A percentile compares a stretch with the other conserved stretches of the same genome.
Evolutionary conservation across 176 grass and related monocot species (phyloP).

Genomic region (Elaeis guineensis): DNA sequence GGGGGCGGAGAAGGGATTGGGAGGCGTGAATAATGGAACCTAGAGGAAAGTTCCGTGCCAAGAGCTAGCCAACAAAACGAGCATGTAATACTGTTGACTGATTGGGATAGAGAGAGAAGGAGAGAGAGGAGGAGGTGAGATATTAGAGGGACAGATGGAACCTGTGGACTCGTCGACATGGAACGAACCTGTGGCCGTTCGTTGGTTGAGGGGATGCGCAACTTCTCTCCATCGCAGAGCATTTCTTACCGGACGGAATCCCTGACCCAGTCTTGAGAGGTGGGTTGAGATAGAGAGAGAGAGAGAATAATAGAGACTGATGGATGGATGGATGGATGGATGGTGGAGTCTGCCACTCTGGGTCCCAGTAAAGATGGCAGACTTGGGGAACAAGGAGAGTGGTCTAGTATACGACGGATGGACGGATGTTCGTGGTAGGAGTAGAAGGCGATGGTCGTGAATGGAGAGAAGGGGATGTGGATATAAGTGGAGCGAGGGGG

Average conservation of each 20-base stretch:
- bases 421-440: neutral
- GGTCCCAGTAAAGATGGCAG: neutral
- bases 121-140: neutral
- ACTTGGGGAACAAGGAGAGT: neutral
- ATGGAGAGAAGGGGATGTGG: neutral
- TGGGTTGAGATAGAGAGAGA: neutral
- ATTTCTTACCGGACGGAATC: neutral
- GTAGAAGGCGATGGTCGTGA: neutral
- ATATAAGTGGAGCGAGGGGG: neutral
- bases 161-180: neutral
- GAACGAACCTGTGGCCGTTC: neutral
- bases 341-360: no score
- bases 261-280: no score
- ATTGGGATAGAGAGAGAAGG: slow-evolving; percentile 2
- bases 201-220: neutral
- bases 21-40: slow-evolving; percentile 4
- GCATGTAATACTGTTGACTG: slow-evolving; percentile 11
- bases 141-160: neutral
- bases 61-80: slow-evolving; percentile 22
- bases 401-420: neutral
- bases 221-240: slow-evolving; percentile 3
- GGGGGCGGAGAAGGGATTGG: neutral
- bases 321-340: neutral
- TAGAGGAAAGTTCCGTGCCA: slow-evolving; percentile 16
- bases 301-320: no score